Base-by-base conservation (phyloP, 2,329 filamentous ascomycete species). In the Verticillium albo-atrum region DNA sequence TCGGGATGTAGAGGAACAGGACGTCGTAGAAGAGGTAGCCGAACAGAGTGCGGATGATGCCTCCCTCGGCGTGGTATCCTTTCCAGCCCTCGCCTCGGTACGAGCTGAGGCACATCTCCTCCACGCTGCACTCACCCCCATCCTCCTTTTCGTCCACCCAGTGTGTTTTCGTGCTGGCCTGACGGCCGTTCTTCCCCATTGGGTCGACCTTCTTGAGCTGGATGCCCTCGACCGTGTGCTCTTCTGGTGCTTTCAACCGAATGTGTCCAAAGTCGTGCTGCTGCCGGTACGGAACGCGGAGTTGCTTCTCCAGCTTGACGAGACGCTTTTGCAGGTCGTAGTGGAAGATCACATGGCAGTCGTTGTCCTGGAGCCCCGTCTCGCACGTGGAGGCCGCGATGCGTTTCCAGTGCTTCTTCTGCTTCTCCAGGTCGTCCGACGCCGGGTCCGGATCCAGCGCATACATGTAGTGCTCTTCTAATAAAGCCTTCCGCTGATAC, bases 401-500 rank as follows among this genome's bases (percentile, higher is more conserved):
- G 9, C 84, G 81, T 70, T 88, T 92, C 93, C 93, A 99, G 65
- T 90, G 82, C 67, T 89, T 94, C 75, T 91, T 95, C 68, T 89
- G 89, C 56, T 75, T 69, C 28, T 82, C 81, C 4, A 68, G 51
- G 34, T 79, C 71, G 4, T 68, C 60, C 5, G 72, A 74, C 2
- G 66, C 65, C 0, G 74, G 72, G 2, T 72, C 72, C 0, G 82
- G 77, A 30, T 78, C 80, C 6, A 90, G 70, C 4, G 82, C 78
- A 68, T 87, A 82, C 90, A 98, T 93, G 72, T 99, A 98, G 70
- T 96, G 92, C 71, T 99, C 95, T 76, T 99, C 95, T 2, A 99
- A 74, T 1, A 99, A 78, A 1, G 94, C 95, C 74, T 96, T 97
- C 23, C 95, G 90, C 70, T 97, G 93, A 71, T 98, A 98, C 95